Conservation (phyloP, 164 flowering plant genomes). For the Tinospora cordifolia region DNA sequence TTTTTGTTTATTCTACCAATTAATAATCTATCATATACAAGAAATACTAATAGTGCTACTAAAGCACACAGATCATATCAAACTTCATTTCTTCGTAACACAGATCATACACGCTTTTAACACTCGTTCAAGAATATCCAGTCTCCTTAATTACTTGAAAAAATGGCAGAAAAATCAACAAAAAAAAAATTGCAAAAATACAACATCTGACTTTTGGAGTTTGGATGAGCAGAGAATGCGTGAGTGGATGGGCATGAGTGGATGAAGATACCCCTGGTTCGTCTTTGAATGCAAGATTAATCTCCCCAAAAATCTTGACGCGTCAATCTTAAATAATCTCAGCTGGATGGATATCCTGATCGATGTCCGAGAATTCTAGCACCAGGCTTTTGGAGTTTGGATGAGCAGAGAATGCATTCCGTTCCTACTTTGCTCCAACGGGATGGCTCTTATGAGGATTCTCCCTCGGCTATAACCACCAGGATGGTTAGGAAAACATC, state of each 20-base stretch:
- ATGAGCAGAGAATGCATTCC: background rate
- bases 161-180: too few species aligned
- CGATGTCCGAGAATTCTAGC: background rate
- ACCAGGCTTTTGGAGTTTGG: background rate
- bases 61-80: too few species aligned
- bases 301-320: background rate
- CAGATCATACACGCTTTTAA: too few species aligned
- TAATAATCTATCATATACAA: too few species aligned
- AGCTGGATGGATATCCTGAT: background rate
- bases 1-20: too few species aligned
- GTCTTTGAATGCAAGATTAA: background rate
- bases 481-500: background rate
- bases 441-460: background rate
- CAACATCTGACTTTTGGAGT: too few species aligned
- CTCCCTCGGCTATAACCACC: background rate
- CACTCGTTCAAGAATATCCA: too few species aligned
- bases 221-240: too few species aligned
- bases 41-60: too few species aligned
- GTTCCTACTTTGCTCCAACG: background rate
- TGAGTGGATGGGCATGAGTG: background rate
- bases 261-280: background rate
- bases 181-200: too few species aligned
- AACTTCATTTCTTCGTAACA: too few species aligned
- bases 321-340: background rate
- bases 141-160: too few species aligned